Evolutionary conservation across 1,284 basidiomycete genomes (phyloP).

Genomic region (Microbotryum saponariae): DNA sequence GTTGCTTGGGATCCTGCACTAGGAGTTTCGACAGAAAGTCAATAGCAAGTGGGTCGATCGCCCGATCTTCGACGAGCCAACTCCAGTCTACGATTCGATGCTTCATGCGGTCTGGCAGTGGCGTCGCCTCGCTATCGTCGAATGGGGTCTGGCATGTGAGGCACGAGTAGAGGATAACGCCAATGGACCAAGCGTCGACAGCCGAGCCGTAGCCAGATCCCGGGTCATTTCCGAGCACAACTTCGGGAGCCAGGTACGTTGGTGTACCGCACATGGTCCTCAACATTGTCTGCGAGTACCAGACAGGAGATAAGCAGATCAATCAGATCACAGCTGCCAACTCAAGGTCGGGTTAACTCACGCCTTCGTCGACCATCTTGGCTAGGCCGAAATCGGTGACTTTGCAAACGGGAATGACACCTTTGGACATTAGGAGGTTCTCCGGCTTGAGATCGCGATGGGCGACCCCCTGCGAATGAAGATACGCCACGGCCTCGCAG

Average conservation of each 20-base stretch:
- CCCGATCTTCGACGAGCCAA: slow-evolving; percentile 26
- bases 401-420: slow-evolving; percentile 59
- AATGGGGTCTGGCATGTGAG: slow-evolving; percentile 55
- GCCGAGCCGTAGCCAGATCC: slow-evolving; percentile 67
- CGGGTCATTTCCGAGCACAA: slow-evolving; percentile 59
- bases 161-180: slow-evolving; percentile 88
- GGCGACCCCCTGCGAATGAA: slow-evolving; percentile 64
- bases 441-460: slow-evolving; percentile 92
- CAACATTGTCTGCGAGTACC: slow-evolving; percentile 18
- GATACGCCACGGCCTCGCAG: slow-evolving; percentile 59
- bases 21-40: slow-evolving; percentile 51
- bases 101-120: slow-evolving; percentile 43
- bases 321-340: no score
- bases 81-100: slow-evolving; percentile 27
- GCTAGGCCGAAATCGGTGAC: slow-evolving; percentile 91
- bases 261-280: slow-evolving; percentile 82
- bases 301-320: background rate
- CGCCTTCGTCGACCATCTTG: slow-evolving; percentile 61
- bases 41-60: slow-evolving; percentile 46
- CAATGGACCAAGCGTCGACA: slow-evolving; percentile 89
- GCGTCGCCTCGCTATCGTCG: slow-evolving; percentile 51
- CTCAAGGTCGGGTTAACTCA: slow-evolving; percentile 6
- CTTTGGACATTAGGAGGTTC: slow-evolving; percentile 65
- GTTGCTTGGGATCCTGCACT: slow-evolving; percentile 48
- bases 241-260: slow-evolving; percentile 74